These are phyloP conservation scores for Diaporthe longicolla DNA, from an alignment of 2,329 filamentous ascomycete genomes.

Conservation along the genomic window DNA sequence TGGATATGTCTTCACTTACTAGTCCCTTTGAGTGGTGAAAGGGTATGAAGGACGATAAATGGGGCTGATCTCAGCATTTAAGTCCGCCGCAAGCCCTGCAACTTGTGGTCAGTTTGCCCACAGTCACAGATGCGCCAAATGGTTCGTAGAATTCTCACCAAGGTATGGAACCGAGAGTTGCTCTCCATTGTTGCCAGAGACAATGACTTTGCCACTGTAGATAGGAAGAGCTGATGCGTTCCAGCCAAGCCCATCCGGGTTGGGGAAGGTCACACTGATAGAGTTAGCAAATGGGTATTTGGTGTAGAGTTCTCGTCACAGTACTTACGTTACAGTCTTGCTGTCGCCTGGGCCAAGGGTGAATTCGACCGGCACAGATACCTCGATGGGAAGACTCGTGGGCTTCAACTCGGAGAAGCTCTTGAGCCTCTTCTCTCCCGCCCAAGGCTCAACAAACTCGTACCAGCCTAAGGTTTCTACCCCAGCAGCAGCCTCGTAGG, in stretches of 20 bases:
- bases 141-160: conserved; percentile 43
- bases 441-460: conserved; percentile 12
- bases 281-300: background rate
- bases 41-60: conserved; percentile 43
- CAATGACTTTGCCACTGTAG: conserved; percentile 53
- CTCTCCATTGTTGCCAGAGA: conserved; percentile 52
- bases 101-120: conserved; percentile 32
- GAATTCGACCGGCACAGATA: conserved; percentile 3
- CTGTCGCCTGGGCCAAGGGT: conserved; percentile 21
- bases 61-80: conserved; percentile 42
- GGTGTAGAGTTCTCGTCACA: background rate
- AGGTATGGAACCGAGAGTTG: conserved; percentile 52
- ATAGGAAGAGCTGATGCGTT: conserved; percentile 50
- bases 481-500: conserved; percentile 51
- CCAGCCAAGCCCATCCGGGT: conserved; percentile 42
- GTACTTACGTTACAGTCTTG: conserved; percentile 18
- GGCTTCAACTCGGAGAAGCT: conserved; percentile 43
- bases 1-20: background rate
- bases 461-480: conserved; percentile 51
- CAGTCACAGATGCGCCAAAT: too few species aligned
- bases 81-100: conserved; percentile 43
- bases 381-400: conserved; percentile 41
- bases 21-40: conserved; percentile 39
- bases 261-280: conserved; percentile 9
- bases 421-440: conserved; percentile 39